These are phyloP conservation scores for Vararia minispora DNA, from an alignment of 768 basidiomycete genomes.

Conservation along the genomic window DNA sequence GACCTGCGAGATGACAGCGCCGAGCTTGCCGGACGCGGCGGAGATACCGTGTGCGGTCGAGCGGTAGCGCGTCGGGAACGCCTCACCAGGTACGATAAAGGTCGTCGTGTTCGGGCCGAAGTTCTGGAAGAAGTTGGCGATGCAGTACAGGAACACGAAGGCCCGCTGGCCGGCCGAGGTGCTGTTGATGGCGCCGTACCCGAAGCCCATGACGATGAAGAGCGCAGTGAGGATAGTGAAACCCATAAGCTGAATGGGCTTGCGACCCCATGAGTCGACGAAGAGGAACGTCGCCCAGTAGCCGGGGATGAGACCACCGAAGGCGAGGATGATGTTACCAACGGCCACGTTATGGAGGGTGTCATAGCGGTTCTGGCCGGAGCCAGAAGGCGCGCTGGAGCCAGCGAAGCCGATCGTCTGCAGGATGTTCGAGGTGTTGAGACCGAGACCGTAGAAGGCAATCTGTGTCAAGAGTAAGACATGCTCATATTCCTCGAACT, in stretches of 20 bases:
- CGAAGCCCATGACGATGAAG: constrained; percentile 67
- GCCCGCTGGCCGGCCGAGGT: constrained; percentile 33
- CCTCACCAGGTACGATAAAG: constrained; percentile 73
- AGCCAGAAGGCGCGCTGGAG: constrained; percentile 23
- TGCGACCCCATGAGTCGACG: constrained; percentile 74
- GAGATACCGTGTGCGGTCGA: constrained; percentile 80
- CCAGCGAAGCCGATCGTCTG: constrained; percentile 64
- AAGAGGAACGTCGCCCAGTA: constrained; percentile 57
- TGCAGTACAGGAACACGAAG: constrained; percentile 76
- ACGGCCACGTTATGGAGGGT: constrained; percentile 54
- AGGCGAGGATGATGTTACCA: constrained; percentile 68
- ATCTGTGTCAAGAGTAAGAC: constrained; percentile 35
- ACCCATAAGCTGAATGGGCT: constrained; percentile 73
- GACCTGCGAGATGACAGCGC: constrained; percentile 73
- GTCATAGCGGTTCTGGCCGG: constrained; percentile 33
- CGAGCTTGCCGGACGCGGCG: constrained; percentile 74
- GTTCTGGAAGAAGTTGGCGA: constrained; percentile 88
- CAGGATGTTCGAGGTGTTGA: constrained; percentile 74
- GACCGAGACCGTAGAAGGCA: constrained; percentile 81
- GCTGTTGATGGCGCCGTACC: constrained; percentile 43
- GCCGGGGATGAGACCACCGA: constrained; percentile 74
- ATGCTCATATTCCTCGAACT: not conserved
- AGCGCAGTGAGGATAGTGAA: constrained; percentile 56
- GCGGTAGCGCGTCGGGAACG: constrained; percentile 82
- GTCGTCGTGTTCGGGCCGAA: constrained; percentile 78